Percentiles rank a stretch among this genome's conserved stretches.
phyloP scores from a whole-genome alignment of 2,329 filamentous ascomycete species.

The Colletotrichum eremochloae region DNA sequence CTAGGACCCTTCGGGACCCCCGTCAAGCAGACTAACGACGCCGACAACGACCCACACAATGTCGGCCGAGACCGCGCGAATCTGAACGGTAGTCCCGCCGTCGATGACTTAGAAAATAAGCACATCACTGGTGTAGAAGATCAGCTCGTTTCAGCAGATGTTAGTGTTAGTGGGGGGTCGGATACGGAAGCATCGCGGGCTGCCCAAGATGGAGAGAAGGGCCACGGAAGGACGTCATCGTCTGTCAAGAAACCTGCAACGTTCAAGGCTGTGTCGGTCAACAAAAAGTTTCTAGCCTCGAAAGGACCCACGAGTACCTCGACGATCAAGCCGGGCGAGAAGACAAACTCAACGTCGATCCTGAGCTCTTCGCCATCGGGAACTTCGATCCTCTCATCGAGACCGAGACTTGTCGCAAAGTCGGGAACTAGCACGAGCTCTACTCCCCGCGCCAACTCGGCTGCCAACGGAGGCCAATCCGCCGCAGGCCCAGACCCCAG shows the following conservation, averaged over 20 bases:
- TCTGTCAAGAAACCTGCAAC: conserved; percentile 79
- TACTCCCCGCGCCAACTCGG: conserved; percentile 56
- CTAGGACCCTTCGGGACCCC: conserved; percentile 18
- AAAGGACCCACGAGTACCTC: conserved; percentile 67
- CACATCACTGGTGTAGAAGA: conserved; percentile 71
- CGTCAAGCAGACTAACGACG: conserved; percentile 49
- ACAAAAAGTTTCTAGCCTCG: conserved; percentile 84
- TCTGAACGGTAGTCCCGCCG: conserved; percentile 63
- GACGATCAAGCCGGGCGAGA: conserved; percentile 65
- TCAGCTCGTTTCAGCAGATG: conserved; percentile 72
- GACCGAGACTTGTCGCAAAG: conserved; percentile 82
- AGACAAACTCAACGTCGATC: conserved; percentile 61
- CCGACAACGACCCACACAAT: conserved; percentile 61
- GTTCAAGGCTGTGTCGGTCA: conserved; percentile 89
- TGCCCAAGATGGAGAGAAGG: conserved; percentile 69
- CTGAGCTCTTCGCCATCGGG: conserved; percentile 60
- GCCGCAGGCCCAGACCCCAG: conserved; percentile 76
- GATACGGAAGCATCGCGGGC: conserved; percentile 79
- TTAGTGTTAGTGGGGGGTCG: conserved; percentile 80
- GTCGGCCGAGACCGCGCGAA: conserved; percentile 58
- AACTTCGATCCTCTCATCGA: conserved; percentile 64
- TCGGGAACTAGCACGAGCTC: conserved; percentile 72
- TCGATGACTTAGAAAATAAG: conserved; percentile 69
- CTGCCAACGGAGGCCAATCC: conserved; percentile 69
- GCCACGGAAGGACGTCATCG: conserved; percentile 70